Evolutionary conservation across 805 yeast genomes (phyloP).

Genomic region (Ogataea paradorogensis): DNA sequence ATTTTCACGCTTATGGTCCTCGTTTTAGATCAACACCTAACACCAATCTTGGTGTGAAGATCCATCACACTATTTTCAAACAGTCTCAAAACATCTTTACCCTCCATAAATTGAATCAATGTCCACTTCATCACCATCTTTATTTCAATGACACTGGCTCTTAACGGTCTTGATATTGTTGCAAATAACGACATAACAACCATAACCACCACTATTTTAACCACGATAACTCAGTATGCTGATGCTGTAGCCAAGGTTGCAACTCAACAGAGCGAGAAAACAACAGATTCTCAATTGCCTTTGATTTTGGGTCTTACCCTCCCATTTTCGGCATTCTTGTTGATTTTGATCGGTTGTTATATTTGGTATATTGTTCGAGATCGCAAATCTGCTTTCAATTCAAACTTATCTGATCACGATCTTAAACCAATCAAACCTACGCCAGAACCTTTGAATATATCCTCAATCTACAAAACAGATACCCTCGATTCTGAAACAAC

Average conservation of each 20-base stretch:
- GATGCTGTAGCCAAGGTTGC: conserved; percentile 4
- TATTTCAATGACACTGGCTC: conserved; percentile 2
- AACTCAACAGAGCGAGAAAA: background rate
- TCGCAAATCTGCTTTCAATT: background rate
- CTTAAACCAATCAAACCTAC: background rate
- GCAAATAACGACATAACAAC: conserved; percentile 20
- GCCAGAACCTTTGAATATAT: background rate
- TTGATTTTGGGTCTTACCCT: conserved; percentile 15
- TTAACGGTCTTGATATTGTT: conserved; percentile 11
- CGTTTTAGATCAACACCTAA: too few species aligned
- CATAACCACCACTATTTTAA: conserved; percentile 15
- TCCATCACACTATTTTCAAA: conserved; percentile 6
- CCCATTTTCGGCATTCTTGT: conserved; percentile 12
- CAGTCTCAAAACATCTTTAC: conserved; percentile 1
- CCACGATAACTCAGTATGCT: conserved; percentile 11
- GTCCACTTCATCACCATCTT: background rate
- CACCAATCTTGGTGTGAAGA: background rate
- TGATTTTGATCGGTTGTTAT: conserved; percentile 2
- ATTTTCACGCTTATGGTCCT: too few species aligned
- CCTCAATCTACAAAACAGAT: background rate
- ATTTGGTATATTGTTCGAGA: conserved; percentile 8
- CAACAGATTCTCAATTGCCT: conserved; percentile 4
- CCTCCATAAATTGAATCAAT: background rate
- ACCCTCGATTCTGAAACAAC: background rate
- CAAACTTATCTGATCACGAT: background rate